Conservation (phyloP, 805 yeast species). For the Schwanniomyces pseudopolymorphus region DNA sequence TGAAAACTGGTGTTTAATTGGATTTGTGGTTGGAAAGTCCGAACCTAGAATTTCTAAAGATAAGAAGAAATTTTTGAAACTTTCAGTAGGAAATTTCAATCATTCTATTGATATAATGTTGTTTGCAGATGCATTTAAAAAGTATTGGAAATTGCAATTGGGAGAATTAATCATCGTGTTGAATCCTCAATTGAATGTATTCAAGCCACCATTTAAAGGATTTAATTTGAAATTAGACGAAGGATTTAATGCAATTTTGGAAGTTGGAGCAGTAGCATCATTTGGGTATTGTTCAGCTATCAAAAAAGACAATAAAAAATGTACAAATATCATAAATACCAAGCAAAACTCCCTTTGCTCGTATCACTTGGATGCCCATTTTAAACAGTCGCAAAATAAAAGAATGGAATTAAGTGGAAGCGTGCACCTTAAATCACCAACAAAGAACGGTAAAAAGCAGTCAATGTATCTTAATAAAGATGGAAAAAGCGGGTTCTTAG, state of each 20-base stretch:
- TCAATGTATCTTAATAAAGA: constrained; percentile 39
- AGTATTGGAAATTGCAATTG: constrained; percentile 67
- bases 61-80: constrained; percentile 51
- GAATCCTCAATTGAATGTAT: constrained; percentile 54
- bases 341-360: constrained; percentile 60
- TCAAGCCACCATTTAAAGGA: constrained; percentile 15
- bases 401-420: constrained; percentile 77
- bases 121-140: constrained; percentile 65
- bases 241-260: constrained; percentile 54
- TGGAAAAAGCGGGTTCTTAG: constrained; percentile 12
- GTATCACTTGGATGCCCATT: constrained; percentile 63
- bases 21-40: constrained; percentile 60
- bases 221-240: constrained; percentile 60
- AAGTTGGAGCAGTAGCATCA: constrained; percentile 69
- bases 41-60: constrained; percentile 41
- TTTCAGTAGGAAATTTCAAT: constrained; percentile 68
- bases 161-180: constrained; percentile 76
- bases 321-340: constrained; percentile 61
- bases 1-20: constrained; percentile 79
- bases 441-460: constrained; percentile 24
- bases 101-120: constrained; percentile 59
- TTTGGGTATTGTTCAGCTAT: constrained; percentile 64
- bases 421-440: constrained; percentile 57
- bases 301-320: constrained; percentile 48
- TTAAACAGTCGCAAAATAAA: constrained; percentile 52